Base-by-base conservation (phyloP, 2,329 filamentous ascomycete species). In the Ambrosiella beaveri region DNA sequence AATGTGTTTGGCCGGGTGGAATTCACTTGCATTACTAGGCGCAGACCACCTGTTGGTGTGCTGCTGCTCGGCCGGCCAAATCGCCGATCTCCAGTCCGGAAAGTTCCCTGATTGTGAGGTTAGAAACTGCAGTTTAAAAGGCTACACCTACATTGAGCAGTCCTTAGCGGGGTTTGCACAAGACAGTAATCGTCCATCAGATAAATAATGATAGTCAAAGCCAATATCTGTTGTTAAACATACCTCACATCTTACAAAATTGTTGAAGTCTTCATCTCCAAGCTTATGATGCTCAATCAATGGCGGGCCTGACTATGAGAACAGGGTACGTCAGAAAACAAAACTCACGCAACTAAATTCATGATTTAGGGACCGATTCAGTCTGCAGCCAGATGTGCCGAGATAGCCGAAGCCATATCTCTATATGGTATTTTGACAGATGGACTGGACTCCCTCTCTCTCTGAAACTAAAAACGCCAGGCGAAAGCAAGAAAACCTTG, bases 1-100 rank as follows among this genome's bases (percentile, higher is more conserved):
- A 84, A 84, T 0, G 80, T 83, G 54, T 83, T 75, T 12, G 73
- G 71, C 54, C 82, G 69, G 58, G 73, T 68, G 51, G 78, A 79
- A 63, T 79, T 72, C 62, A 74, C 75, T 63, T 82, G 79, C 27
- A 81, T 70, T 50, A 79, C 81, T 36, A 81, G 68, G 27, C 79
- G 73, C 38, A 81, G 69, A 17, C 76, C 78, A 62, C 73, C 75
- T 55, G 75, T 62, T 19, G 80, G 63, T 61, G 67, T 71, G 11
- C 74, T 72, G 1, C 69, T 62, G 54, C 69, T 71, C 27, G 51
- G 51, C 9, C 47, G 47, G 47, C 47, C 47, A 51, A 51, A 51
- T 11, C 27, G 44, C 27, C 47, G 41, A 13, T 58, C 57, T 50
- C 15, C 71, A 19, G 75, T 73, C 57, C 68, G 68, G 66, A 81